Percentiles rank a stretch among this genome's conserved stretches.
phyloP scores from a whole-genome alignment of 1,284 basidiomycete species.

The Anthracocystis panici-leucophaei region DNA sequence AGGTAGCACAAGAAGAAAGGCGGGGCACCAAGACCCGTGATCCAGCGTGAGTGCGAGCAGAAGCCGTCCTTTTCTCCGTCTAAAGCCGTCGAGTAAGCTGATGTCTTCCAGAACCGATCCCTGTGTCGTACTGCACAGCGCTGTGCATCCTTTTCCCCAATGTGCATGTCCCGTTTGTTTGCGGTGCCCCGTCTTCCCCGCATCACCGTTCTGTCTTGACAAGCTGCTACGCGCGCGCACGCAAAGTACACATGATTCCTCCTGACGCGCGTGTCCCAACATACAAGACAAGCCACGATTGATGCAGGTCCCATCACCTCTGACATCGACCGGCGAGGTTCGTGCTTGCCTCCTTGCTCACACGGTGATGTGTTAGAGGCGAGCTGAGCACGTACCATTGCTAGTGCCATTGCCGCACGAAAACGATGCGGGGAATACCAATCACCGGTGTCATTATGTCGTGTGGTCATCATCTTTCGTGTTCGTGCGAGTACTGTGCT shows the following conservation, averaged over 20 bases:
- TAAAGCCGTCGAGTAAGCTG: neutral
- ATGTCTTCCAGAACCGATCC: neutral
- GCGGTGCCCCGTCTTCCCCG: conserved; percentile 17
- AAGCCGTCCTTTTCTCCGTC: neutral
- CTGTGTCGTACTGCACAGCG: neutral
- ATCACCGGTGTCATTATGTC: too few species aligned
- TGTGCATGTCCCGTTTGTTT: conserved; percentile 1
- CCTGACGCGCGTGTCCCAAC: neutral
- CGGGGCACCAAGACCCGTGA: neutral
- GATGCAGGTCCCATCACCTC: neutral
- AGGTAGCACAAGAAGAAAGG: neutral
- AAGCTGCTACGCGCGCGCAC: neutral
- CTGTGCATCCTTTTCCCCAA: neutral
- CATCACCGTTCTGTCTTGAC: neutral
- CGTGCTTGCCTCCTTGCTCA: neutral
- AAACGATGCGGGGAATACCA: neutral
- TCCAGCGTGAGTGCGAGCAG: neutral
- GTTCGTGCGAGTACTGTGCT: neutral
- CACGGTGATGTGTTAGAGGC: neutral
- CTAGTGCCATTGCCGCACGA: conserved; percentile 1
- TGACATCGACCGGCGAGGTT: conserved; percentile 5
- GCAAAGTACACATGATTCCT: neutral
- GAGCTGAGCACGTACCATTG: neutral
- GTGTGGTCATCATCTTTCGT: neutral
- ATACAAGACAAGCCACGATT: neutral